Conservation (phyloP, 2,329 filamentous ascomycete species). For the Neurospora sp. region DNA sequence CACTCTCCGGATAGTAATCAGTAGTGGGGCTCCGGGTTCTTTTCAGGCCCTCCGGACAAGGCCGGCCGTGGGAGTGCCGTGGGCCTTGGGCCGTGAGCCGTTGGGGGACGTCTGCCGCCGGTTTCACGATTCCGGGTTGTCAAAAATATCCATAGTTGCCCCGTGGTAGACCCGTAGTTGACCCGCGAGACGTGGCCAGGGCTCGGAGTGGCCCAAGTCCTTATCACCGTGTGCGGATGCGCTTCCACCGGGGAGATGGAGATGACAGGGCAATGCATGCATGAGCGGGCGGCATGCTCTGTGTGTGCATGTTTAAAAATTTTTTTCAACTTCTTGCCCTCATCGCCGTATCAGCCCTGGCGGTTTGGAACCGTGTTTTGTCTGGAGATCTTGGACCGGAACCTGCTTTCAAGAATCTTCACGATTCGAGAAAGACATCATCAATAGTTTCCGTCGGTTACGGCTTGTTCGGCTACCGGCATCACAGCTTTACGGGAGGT, state of each 20-base stretch:
- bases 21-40: background rate
- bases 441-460: background rate
- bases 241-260: background rate
- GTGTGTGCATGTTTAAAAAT: background rate
- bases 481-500: background rate
- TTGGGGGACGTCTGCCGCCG: background rate
- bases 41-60: background rate
- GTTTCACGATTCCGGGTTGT: background rate
- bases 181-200: background rate
- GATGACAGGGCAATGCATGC: background rate
- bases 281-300: background rate
- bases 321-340: background rate
- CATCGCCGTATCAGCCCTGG: background rate
- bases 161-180: background rate
- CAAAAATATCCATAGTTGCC: background rate
- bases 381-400: background rate
- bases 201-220: background rate
- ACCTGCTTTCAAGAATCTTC: background rate
- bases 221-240: background rate
- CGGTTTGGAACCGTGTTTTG: background rate
- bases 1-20: background rate
- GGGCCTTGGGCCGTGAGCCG: background rate
- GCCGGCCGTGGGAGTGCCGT: background rate
- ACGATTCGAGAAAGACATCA: background rate
- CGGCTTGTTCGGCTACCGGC: background rate